phyloP scores from a whole-genome alignment of 1,139 yeast genomes.

The Suhomyces wounanorum region DNA sequence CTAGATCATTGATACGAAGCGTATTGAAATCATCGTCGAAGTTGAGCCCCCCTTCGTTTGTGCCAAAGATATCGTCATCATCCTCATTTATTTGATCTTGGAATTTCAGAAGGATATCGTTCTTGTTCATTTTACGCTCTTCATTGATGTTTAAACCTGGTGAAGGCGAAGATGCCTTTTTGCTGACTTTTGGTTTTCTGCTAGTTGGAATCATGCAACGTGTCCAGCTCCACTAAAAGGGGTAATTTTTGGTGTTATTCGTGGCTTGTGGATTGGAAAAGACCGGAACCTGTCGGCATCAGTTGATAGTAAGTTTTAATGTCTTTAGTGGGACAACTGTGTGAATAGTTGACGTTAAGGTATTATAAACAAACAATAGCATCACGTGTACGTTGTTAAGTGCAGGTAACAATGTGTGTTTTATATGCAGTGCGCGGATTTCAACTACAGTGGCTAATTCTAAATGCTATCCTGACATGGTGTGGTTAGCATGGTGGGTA shows the following conservation, averaged over 20 bases:
- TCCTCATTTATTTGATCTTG: conserved; percentile 19
- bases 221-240: conserved; percentile 27
- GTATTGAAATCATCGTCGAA: conserved; percentile 29
- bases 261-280: background rate
- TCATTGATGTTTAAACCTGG: conserved; percentile 15
- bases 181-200: conserved; percentile 14
- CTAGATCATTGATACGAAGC: conserved; percentile 23
- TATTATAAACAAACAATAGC: background rate
- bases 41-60: conserved; percentile 21
- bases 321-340: background rate
- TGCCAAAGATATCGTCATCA: conserved; percentile 36
- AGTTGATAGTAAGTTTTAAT: background rate
- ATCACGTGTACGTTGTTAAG: background rate
- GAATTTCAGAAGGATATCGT: conserved; percentile 16
- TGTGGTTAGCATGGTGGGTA: too few relatives aligned
- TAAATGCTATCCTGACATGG: too few relatives aligned
- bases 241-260: background rate
- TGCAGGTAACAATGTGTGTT: too few relatives aligned
- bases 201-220: conserved; percentile 15
- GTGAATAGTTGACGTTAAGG: background rate
- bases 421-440: too few relatives aligned
- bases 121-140: conserved; percentile 10
- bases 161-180: conserved; percentile 17
- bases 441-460: too few relatives aligned
- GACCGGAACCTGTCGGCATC: background rate